Conservation (phyloP, 2,329 filamentous ascomycete genomes). For the Didymella segeticola region DNA sequence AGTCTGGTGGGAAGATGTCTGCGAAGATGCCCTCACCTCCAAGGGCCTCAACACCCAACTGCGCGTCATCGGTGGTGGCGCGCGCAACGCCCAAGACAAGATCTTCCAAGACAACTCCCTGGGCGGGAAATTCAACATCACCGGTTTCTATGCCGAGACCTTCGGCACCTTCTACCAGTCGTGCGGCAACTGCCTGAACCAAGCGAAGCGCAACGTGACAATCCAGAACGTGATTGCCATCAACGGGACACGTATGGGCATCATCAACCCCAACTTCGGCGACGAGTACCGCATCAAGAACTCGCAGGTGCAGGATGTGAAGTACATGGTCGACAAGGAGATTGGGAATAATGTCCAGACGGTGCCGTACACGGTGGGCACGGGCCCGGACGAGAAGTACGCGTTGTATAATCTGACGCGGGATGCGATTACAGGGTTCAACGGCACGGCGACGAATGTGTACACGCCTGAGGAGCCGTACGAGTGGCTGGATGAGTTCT, state of each 20-base stretch:
- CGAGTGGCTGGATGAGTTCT: slow-evolving; percentile 32
- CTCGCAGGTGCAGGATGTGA: slow-evolving; percentile 26
- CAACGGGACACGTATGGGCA: slow-evolving; percentile 36
- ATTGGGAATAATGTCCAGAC: slow-evolving; percentile 38
- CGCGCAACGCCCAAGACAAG: slow-evolving; percentile 34
- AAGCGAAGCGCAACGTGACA: slow-evolving; percentile 36
- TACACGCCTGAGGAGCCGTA: slow-evolving; percentile 32
- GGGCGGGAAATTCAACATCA: slow-evolving; percentile 33
- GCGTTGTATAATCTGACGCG: slow-evolving; percentile 35
- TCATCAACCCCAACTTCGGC: slow-evolving; percentile 36
- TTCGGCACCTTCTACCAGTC: slow-evolving; percentile 37
- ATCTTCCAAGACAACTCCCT: slow-evolving; percentile 32
- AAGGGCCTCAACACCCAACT: slow-evolving; percentile 37
- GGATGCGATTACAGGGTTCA: slow-evolving; percentile 30
- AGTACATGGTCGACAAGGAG: slow-evolving; percentile 33
- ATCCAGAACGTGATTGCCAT: slow-evolving; percentile 35
- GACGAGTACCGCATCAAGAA: slow-evolving; percentile 37
- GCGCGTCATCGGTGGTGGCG: slow-evolving; percentile 36
- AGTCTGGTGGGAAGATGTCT: slow-evolving; percentile 40
- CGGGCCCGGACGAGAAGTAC: slow-evolving; percentile 36
- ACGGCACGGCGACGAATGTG: slow-evolving; percentile 25
- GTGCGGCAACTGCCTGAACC: slow-evolving; percentile 36
- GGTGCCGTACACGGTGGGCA: slow-evolving; percentile 34
- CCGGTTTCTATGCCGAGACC: slow-evolving; percentile 34
- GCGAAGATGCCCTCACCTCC: slow-evolving; percentile 33